These are phyloP conservation scores for Zygoascus biomembranicola DNA, from an alignment of 805 yeast genomes.

Conservation along the genomic window DNA sequence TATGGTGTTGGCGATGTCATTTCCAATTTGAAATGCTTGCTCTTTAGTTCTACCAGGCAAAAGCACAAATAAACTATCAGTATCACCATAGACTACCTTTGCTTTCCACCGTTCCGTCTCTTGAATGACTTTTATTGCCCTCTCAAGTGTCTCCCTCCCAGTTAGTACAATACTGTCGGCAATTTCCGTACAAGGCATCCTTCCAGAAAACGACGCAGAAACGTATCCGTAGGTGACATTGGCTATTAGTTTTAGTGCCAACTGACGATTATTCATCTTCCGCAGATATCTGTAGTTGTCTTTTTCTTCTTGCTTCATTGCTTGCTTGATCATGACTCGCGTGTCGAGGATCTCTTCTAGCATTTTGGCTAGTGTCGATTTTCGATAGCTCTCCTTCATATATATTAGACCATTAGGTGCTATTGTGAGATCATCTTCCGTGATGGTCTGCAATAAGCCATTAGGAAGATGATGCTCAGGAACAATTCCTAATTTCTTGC, in stretches of 20 bases:
- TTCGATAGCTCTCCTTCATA: conserved; percentile 55
- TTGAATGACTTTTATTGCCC: conserved; percentile 65
- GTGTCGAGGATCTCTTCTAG: conserved; percentile 73
- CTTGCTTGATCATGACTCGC: conserved; percentile 66
- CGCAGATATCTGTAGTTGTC: conserved; percentile 29
- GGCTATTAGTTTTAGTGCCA: conserved; percentile 83
- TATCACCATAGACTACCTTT: conserved; percentile 92
- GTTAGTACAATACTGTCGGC: conserved; percentile 92
- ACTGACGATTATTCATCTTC: conserved; percentile 65
- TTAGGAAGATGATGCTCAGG: conserved; percentile 41
- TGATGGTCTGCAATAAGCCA: conserved; percentile 46
- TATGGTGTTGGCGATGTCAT: conserved; percentile 55
- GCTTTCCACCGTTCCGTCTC: conserved; percentile 61
- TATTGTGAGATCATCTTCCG: conserved; percentile 44
- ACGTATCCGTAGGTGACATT: conserved; percentile 96
- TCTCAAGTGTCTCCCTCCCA: conserved; percentile 75
- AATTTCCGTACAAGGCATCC: conserved; percentile 94
- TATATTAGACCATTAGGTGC: conserved; percentile 88
- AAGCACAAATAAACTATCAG: conserved; percentile 87
- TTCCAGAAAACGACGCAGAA: conserved; percentile 88
- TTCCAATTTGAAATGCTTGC: conserved; percentile 74
- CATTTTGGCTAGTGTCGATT: conserved; percentile 76
- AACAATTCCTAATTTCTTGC: conserved; percentile 29
- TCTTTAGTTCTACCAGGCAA: conserved; percentile 71
- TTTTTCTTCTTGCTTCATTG: conserved; percentile 44